Base-by-base conservation (phyloP, 106 monocot genomes). In the Acorus gramineus region DNA sequence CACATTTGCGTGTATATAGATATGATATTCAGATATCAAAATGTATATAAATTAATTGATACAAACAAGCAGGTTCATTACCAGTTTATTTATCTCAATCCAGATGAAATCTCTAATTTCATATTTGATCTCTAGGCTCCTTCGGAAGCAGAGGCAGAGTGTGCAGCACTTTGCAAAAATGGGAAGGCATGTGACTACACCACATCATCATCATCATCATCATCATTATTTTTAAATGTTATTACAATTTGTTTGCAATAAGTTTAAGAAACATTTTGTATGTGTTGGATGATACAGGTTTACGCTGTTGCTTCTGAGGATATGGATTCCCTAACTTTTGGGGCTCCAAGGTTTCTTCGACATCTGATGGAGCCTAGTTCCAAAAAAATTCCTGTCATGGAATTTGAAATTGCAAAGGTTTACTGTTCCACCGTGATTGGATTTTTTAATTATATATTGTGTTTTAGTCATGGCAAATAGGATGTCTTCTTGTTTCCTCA, bases 281-380 rank as follows among this genome's bases (percentile, higher is more conserved):
- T 28, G 28, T 28, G 28, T 28, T 28, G 28, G 28, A 28, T 28
- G 28, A 11, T 69, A 42, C 61, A 93, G 93, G 93, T 85, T 5
- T 89, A 80, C 86, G 93, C 83, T 61, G 85, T 93, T 50, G 85
- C 93, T 44, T 93, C 93, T 63, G 93, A 93, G 75, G 93, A 93
- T 65, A 89, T 93, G 93, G 93, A 93, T 71, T 86, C 93, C 45
- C 61, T 93, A 57, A 86, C 93, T 54, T 93, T 93, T 89, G 93
- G 82, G 61, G 78, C 93, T 53, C 80, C 89, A n/a, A 85, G 65
- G 52, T 86, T 93, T 78, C 85, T 89, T 77, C 88, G 93, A 48
- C 93, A 93, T 74, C 78, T 93, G 62, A 89, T 89, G 83, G 89
- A 83, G 80, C 85, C 89, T 50, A 85, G 83, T 73, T 93, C 80